Percentiles rank a stretch among this genome's conserved stretches.
Conservation (phyloP, 768 basidiomycete genomes). For the Sporobolomyces phaffii region DNA sequence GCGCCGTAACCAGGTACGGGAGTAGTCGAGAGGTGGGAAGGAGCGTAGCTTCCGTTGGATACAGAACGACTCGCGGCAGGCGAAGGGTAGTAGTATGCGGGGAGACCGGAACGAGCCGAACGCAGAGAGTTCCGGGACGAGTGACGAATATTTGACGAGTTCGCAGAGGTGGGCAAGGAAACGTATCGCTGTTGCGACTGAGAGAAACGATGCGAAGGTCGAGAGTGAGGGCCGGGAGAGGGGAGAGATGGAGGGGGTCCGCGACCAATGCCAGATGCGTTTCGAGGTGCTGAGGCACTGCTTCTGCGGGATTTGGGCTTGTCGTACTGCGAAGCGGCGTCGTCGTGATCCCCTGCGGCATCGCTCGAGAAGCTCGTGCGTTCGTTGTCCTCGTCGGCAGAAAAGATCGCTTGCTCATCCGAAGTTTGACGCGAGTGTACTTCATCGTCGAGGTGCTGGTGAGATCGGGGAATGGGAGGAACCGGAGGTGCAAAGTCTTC, state of each 20-base stretch:
- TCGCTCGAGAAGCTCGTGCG: constrained; percentile 33
- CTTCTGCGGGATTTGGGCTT: constrained; percentile 50
- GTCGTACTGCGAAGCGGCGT: constrained; percentile 4
- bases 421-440: neutral
- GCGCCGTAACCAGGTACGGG: constrained; percentile 28
- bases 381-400: constrained; percentile 16
- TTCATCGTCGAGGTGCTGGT: neutral
- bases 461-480: constrained; percentile 51
- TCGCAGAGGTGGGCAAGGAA: constrained; percentile 56
- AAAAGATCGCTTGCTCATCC: constrained; percentile 6
- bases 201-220: constrained; percentile 42
- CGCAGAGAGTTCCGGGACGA: constrained; percentile 25
- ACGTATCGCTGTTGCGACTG: constrained; percentile 51
- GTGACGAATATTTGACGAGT: constrained; percentile 46
- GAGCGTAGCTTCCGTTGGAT: constrained; percentile 8
- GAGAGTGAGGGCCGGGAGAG: constrained; percentile 36
- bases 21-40: neutral
- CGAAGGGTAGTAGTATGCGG: constrained; percentile 4
- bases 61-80: neutral
- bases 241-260: constrained; percentile 23
- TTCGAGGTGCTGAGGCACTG: constrained; percentile 47
- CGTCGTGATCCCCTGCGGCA: constrained; percentile 4
- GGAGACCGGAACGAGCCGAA: constrained; percentile 11
- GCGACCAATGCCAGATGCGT: constrained; percentile 42
- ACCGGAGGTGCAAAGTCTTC: constrained; percentile 50